Percentiles rank a stretch among this genome's conserved stretches.
phyloP scores from a whole-genome alignment of 23 red algal species.

The Cyanidioschyzon merolae region DNA sequence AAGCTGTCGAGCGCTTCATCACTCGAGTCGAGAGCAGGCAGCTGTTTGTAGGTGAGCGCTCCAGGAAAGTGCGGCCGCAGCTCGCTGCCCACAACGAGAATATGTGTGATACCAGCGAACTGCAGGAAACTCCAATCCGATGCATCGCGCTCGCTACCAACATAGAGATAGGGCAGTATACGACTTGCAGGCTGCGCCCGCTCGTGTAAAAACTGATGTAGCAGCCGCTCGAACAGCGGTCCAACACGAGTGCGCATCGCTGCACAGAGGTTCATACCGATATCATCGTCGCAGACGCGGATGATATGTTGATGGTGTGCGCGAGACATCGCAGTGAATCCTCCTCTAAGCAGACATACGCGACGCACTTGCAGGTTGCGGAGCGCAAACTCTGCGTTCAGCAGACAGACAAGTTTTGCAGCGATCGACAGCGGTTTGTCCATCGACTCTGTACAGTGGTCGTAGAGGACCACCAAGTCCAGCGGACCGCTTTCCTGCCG shows the following conservation, averaged over 20 bases:
- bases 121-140: constrained; percentile 18
- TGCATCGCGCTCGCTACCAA: constrained; percentile 25
- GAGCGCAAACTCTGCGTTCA: neutral
- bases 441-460: neutral
- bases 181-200: neutral
- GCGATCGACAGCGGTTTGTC: neutral
- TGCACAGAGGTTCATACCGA: neutral
- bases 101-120: constrained; percentile 3
- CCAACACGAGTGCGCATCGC: neutral
- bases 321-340: neutral
- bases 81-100: constrained; percentile 23
- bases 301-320: neutral
- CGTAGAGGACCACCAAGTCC: constrained; percentile 1
- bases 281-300: neutral
- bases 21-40: constrained; percentile 11
- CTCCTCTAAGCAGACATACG: constrained; percentile 9
- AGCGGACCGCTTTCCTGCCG: neutral
- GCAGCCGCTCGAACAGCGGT: constrained; percentile 1
- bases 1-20: neutral
- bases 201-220: neutral
- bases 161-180: constrained; percentile 23
- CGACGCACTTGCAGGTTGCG: neutral
- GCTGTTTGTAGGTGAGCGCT: constrained; percentile 14
- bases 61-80: constrained; percentile 24
- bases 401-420: neutral